Conservation (phyloP, 1,284 basidiomycete genomes). For the Microbotryomycetes sp. region DNA sequence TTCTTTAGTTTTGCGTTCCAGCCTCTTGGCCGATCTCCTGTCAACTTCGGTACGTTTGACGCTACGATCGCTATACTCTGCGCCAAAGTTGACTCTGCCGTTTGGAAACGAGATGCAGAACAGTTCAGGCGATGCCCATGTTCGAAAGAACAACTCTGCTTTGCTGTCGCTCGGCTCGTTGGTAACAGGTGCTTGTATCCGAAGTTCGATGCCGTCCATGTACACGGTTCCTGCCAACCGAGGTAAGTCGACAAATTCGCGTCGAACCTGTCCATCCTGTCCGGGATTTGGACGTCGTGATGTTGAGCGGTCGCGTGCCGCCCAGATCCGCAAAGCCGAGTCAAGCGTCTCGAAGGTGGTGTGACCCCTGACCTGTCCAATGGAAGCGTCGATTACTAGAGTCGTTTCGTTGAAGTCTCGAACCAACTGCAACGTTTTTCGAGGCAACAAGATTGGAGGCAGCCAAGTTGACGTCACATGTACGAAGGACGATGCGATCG, state of each 20-base stretch:
- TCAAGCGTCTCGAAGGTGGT: conserved; percentile 31
- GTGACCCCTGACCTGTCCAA: conserved; percentile 32
- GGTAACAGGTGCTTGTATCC: conserved; percentile 17
- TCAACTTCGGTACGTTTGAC: conserved; percentile 20
- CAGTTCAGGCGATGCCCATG: conserved; percentile 25
- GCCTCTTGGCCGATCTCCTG: conserved; percentile 9
- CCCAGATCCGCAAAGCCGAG: conserved; percentile 20
- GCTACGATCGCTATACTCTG: conserved; percentile 20
- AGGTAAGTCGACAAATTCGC: conserved; percentile 9
- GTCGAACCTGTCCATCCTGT: neutral
- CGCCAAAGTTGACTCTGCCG: conserved; percentile 10
- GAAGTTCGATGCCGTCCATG: conserved; percentile 19
- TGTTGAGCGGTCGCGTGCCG: conserved; percentile 3
- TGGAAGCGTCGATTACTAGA: conserved; percentile 23
- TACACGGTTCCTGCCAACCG: conserved; percentile 8
- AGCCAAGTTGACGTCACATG: conserved; percentile 33
- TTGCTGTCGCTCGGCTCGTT: neutral
- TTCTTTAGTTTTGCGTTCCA: neutral
- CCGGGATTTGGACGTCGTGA: neutral
- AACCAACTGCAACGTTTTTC: neutral
- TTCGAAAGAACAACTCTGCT: conserved; percentile 23
- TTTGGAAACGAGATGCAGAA: conserved; percentile 25
- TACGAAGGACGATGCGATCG: conserved; percentile 28
- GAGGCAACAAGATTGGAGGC: conserved; percentile 6
- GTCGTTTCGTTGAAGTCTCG: conserved; percentile 23